phyloP scores from a whole-genome alignment of 1,284 basidiomycete genomes.

The Sporisorium sorghi region DNA sequence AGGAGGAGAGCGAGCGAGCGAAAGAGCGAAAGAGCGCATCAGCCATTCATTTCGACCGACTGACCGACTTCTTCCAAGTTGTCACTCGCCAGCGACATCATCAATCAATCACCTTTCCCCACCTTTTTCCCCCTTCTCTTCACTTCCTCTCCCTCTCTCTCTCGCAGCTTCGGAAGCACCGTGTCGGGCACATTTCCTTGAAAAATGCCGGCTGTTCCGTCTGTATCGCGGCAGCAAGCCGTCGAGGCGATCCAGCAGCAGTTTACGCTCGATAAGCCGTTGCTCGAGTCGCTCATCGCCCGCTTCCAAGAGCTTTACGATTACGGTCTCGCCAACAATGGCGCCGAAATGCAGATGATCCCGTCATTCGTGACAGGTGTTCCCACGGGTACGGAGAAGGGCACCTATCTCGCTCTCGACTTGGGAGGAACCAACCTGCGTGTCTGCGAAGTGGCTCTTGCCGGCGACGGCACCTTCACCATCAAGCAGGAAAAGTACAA shows the following conservation, averaged over 20 bases:
- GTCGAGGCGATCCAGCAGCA: constrained; percentile 46
- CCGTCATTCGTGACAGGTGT: constrained; percentile 64
- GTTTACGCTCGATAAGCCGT: constrained; percentile 49
- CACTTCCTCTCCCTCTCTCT: background rate
- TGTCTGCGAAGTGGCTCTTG: constrained; percentile 90
- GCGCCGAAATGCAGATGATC: constrained; percentile 67
- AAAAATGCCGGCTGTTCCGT: constrained; percentile 50
- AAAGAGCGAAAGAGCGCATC: too few relatives aligned
- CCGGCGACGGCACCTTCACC: constrained; percentile 86
- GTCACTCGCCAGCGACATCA: too few relatives aligned
- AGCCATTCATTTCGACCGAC: background rate
- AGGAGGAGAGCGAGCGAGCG: too few relatives aligned
- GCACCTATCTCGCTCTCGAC: constrained; percentile 65
- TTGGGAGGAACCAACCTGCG: constrained; percentile 72
- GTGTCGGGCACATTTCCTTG: background rate
- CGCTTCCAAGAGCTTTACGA: constrained; percentile 59
- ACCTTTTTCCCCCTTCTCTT: background rate
- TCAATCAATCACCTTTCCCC: background rate
- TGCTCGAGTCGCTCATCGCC: constrained; percentile 48
- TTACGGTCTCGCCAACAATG: constrained; percentile 56
- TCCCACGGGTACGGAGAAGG: constrained; percentile 61
- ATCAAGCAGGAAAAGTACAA: constrained; percentile 74
- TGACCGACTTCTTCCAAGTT: background rate
- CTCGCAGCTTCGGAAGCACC: constrained; percentile 3
- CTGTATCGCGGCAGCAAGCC: constrained; percentile 42